Conservation (phyloP, 805 yeast species). For the Candida loeiensis region DNA sequence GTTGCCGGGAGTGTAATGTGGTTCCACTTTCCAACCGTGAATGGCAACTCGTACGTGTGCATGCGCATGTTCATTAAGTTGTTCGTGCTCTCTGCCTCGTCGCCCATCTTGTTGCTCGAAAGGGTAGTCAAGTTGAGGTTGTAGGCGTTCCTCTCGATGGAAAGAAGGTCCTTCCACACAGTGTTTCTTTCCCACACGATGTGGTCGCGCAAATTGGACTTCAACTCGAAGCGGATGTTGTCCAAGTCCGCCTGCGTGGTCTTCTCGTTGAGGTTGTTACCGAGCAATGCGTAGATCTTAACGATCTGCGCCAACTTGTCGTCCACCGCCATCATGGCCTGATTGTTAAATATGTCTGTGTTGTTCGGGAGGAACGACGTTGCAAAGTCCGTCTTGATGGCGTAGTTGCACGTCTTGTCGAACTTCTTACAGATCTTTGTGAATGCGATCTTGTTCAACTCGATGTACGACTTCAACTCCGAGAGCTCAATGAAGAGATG, state of each 20-base stretch:
- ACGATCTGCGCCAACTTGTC: constrained; percentile 50
- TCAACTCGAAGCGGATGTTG: constrained; percentile 42
- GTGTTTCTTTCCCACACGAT: constrained; percentile 97
- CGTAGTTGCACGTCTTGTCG: constrained; percentile 72
- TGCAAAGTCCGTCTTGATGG: constrained; percentile 53
- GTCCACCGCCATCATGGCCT: constrained; percentile 38
- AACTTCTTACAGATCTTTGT: constrained; percentile 87
- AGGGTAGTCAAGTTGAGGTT: constrained; percentile 24
- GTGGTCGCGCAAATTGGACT: constrained; percentile 73
- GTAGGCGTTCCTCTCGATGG: constrained; percentile 43
- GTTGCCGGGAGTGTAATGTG: constrained; percentile 41
- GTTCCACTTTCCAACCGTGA: constrained; percentile 5
- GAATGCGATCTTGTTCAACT: constrained; percentile 84
- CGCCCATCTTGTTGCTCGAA: constrained; percentile 23
- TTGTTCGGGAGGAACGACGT: constrained; percentile 43
- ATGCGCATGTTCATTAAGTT: constrained; percentile 19
- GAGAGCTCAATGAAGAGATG: constrained; percentile 70
- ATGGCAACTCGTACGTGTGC: constrained; percentile 21
- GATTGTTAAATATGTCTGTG: constrained; percentile 53
- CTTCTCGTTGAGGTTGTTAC: constrained; percentile 15
- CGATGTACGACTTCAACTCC: constrained; percentile 79
- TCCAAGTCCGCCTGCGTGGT: constrained; percentile 48
- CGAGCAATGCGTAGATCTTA: constrained; percentile 46
- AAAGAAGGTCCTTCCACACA: constrained; percentile 96
- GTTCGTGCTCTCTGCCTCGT: constrained; percentile 9